Evolutionary conservation across 257 asterid genomes (phyloP).

Genomic region (Solanum ahanhuiri): DNA sequence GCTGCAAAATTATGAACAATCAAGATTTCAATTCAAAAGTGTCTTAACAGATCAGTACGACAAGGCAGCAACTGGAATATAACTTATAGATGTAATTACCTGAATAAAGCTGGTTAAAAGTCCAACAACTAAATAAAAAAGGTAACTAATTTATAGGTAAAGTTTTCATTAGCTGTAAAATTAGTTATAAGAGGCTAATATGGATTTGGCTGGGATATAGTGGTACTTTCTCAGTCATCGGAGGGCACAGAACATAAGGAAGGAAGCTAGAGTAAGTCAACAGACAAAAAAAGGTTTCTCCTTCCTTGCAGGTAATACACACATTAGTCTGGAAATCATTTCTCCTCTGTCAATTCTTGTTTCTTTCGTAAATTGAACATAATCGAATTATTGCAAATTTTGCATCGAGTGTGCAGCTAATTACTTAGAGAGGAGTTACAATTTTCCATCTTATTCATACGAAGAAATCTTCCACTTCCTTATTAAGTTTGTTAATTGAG

Average conservation of each 20-base stretch:
- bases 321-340: not conserved
- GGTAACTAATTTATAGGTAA: not conserved
- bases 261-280: not conserved
- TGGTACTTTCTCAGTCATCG: not conserved
- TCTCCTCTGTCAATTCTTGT: not conserved
- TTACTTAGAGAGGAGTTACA: not conserved
- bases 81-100: not conserved
- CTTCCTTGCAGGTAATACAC: not conserved
- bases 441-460: not conserved
- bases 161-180: not conserved
- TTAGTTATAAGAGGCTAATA: not conserved
- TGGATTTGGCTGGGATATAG: not conserved
- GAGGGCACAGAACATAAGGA: not conserved
- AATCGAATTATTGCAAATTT: not conserved
- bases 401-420: not conserved
- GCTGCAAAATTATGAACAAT: not conserved
- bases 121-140: not conserved
- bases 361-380: not conserved
- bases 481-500: not conserved
- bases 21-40: not conserved
- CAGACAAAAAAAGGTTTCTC: not conserved
- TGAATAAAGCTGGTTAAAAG: not conserved
- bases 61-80: not conserved
- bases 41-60: not conserved
- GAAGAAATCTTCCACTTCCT: not conserved